Conservation (phyloP, 1,139 yeast species). For the Taphrina sp. region DNA sequence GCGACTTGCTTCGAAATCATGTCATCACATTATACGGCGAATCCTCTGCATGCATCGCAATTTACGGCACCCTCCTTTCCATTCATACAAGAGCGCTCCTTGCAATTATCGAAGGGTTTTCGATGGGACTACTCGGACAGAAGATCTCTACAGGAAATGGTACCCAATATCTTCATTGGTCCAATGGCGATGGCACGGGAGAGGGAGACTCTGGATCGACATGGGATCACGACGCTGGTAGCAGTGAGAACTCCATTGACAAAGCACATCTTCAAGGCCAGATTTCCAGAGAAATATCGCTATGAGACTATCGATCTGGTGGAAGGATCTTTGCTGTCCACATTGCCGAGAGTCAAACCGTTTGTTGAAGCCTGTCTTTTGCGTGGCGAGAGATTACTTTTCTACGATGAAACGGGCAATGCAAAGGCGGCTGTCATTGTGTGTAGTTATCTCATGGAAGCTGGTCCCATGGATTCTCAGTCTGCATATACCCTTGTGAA, state of each 20-base stretch:
- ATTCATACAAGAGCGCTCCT: background rate
- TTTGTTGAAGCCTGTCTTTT: conserved; percentile 17
- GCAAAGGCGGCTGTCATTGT: conserved; percentile 24
- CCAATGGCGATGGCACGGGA: conserved; percentile 29
- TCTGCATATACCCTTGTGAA: conserved; percentile 16
- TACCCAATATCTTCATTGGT: conserved; percentile 20
- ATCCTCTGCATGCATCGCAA: background rate
- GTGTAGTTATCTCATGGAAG: conserved; percentile 30
- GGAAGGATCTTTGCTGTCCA: conserved; percentile 15
- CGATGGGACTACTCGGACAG: conserved; percentile 27
- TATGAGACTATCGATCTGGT: conserved; percentile 26
- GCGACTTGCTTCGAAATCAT: too few species aligned
- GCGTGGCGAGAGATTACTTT: conserved; percentile 12
- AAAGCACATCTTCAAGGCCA: conserved; percentile 19
- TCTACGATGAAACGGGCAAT: conserved; percentile 29
- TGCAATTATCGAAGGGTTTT: conserved; percentile 3
- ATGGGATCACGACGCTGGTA: conserved; percentile 20
- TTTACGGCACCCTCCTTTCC: conserved; percentile 11
- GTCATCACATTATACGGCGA: conserved; percentile 2
- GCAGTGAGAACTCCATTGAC: conserved; percentile 17
- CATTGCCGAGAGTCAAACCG: conserved; percentile 14
- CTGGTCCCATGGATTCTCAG: conserved; percentile 1
- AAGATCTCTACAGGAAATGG: conserved; percentile 27
- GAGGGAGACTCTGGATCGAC: conserved; percentile 1
- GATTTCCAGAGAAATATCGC: conserved; percentile 22